Evolutionary conservation across 495 filamentous ascomycete species (phyloP).

Genomic region (Penicillium desertorum): DNA sequence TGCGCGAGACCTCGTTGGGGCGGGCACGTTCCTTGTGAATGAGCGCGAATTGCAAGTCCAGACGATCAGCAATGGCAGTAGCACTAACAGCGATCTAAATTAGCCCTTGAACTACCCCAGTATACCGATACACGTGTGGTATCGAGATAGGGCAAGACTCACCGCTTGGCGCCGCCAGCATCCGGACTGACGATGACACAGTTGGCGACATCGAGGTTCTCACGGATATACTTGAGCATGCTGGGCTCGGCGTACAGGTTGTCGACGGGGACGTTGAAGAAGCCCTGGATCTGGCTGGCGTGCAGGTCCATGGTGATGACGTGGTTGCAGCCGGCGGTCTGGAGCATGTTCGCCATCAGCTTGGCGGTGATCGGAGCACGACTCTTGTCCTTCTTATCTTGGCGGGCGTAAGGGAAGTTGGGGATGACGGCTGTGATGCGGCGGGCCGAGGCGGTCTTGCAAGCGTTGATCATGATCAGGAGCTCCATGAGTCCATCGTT

Average conservation of each 20-base stretch:
- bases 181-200: constrained; percentile 96
- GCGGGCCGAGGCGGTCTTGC: constrained; percentile 92
- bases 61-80: constrained; percentile 92
- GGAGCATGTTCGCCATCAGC: constrained; percentile 96
- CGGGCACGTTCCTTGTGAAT: constrained; percentile 98
- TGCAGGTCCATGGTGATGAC: constrained; percentile 85
- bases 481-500: constrained; percentile 99
- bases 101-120: constrained; percentile 3
- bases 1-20: constrained; percentile 92
- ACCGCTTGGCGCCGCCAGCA: constrained; percentile 95
- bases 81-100: constrained; percentile 50
- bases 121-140: not conserved
- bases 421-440: constrained; percentile 91
- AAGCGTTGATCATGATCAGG: constrained; percentile 98
- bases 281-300: constrained; percentile 69
- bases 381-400: constrained; percentile 98
- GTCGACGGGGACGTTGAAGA: constrained; percentile 98
- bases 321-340: constrained; percentile 85
- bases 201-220: constrained; percentile 78
- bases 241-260: constrained; percentile 96
- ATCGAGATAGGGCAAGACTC: constrained; percentile 24
- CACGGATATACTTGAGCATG: constrained; percentile 84
- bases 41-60: constrained; percentile 93
- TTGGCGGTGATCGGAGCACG: constrained; percentile 84
- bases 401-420: constrained; percentile 98